Evolutionary conservation across 2,329 filamentous ascomycete genomes (phyloP), one percentile per base, ranked within the genome.

Genomic region (Penicillium palitans): DNA sequence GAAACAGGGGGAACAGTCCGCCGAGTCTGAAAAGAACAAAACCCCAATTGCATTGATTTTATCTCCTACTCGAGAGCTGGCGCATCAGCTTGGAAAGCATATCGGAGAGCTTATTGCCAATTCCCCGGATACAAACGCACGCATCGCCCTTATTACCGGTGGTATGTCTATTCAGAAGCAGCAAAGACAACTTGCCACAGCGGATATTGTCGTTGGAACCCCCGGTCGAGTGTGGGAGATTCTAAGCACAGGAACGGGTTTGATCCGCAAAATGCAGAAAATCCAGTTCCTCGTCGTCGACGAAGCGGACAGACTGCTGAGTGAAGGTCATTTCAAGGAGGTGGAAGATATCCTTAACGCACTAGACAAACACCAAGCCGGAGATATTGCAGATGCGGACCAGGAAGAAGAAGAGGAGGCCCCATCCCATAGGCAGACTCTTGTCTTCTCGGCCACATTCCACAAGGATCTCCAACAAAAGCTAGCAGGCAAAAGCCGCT

Each of bases 391-490:
- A 1, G 72, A 71, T 17, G 61, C 58, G 19, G 65, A 70, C 33
- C 66, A 71, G 13, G 60, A 70, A 39, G 63, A 68, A 3, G 80
- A 81, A 1, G 79, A 82, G 4, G 79, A 82, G 10, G 75, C 79
- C 0, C 68, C 75, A 7, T 58, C 64, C 10, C 61, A 42, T 70
- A 83, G 93, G 41, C 95, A 99, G 72, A 98, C 93, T 0, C 83
- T 99, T 0, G 91, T 99, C 21, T 99, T 99, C 75, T 98, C 95
- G 0, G 95, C 95, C 0, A 99, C 95, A 0, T 96, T 99, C 74
- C 90, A 96, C 72, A 93, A 93, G 70, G 88, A 88, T 0, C 78
- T 99, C 31, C 93, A 98, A 72, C 90, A 93, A 67, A 98, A 97
- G 74, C 83, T 99, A 13, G 87, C 90, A 1, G 90, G 91, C 27